Evolutionary conservation across 2,329 filamentous ascomycete species (phyloP).

Genomic region (Botrytis cinerea): DNA sequence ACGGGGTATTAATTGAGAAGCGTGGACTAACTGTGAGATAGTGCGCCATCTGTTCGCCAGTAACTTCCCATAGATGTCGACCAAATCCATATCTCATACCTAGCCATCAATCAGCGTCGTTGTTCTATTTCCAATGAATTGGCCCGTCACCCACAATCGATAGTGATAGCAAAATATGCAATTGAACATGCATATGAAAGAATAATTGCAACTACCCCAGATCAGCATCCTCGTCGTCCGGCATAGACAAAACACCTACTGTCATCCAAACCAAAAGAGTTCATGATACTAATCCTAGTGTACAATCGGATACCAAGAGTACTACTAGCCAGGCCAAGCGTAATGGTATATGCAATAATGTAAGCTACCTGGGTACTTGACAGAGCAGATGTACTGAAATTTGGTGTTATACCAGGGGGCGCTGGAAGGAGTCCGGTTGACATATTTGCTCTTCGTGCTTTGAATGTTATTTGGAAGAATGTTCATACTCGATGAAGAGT

Average conservation of each 20-base stretch:
- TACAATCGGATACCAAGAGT: conserved; percentile 8
- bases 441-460: background rate
- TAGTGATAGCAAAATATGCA: conserved; percentile 5
- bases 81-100: conserved; percentile 12
- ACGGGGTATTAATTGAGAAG: background rate
- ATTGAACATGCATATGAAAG: conserved; percentile 11
- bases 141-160: background rate
- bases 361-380: background rate
- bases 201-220: background rate
- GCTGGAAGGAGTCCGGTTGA: conserved; percentile 10
- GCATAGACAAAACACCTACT: background rate
- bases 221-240: background rate
- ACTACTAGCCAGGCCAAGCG: conserved; percentile 1
- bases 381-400: background rate
- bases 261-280: conserved; percentile 5
- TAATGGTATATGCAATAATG: conserved; percentile 2
- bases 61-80: conserved; percentile 9
- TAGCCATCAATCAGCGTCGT: background rate
- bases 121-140: background rate
- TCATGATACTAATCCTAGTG: conserved; percentile 7
- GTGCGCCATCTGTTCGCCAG: background rate
- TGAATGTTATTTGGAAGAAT: no score
- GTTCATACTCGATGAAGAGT: background rate
- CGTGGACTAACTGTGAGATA: conserved; percentile 1
- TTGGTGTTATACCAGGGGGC: background rate